A percentile compares a stretch with the other conserved stretches of the same genome.
Evolutionary conservation across 495 filamentous ascomycete species (phyloP).

Genomic region (Aspergillus avenaceus): DNA sequence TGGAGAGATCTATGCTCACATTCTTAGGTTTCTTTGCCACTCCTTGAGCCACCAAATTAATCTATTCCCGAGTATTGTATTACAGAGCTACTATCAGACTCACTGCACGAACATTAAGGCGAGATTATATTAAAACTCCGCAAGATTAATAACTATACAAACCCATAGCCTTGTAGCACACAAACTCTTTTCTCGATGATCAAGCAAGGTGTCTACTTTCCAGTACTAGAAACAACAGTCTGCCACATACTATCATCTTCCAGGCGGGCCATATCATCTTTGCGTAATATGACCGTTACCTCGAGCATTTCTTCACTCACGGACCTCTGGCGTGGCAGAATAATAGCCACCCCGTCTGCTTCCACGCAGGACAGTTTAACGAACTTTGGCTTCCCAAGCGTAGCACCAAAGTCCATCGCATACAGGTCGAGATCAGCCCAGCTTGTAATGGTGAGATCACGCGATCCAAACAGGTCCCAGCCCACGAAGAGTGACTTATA

Average conservation of each 20-base stretch:
- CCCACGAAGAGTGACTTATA: background rate
- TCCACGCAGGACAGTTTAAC: conserved; percentile 9
- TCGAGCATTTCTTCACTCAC: background rate
- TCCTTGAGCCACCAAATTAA: too few species aligned
- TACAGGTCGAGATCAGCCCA: conserved; percentile 10
- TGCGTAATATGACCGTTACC: conserved; percentile 5
- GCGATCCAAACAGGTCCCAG: conserved; percentile 8
- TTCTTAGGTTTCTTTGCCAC: too few species aligned
- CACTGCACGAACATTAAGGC: too few species aligned
- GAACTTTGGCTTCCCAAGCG: background rate
- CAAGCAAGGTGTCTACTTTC: too few species aligned
- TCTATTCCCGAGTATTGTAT: too few species aligned
- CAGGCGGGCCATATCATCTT: conserved; percentile 6
- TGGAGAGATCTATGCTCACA: too few species aligned
- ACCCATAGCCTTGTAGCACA: too few species aligned
- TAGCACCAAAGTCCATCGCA: conserved; percentile 6
- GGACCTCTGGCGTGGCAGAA: conserved; percentile 7
- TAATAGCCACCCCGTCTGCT: conserved; percentile 11
- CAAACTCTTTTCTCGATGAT: too few species aligned
- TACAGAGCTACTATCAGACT: too few species aligned
- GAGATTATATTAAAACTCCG: too few species aligned
- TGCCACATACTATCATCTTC: conserved; percentile 7
- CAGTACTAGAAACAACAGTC: too few species aligned
- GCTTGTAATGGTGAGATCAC: conserved; percentile 10
- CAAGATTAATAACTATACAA: too few species aligned